A percentile compares a stretch with the other conserved stretches of the same genome.
These are phyloP conservation scores for Exserohilum rostratum DNA, from an alignment of 2,329 filamentous ascomycete species.

Conservation along the genomic window DNA sequence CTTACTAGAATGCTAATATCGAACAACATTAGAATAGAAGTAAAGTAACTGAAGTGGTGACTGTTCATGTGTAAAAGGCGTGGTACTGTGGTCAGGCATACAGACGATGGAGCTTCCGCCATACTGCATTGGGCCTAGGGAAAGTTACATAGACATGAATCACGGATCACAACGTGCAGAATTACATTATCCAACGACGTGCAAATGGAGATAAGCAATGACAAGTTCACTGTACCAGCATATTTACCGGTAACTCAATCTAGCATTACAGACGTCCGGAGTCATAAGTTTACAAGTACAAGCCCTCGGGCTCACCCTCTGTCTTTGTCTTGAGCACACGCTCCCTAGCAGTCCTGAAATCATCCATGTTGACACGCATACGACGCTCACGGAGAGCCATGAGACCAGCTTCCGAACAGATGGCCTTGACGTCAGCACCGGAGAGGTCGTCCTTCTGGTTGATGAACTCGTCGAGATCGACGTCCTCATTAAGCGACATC, in stretches of 20 bases:
- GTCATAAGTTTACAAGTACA: conserved; percentile 79
- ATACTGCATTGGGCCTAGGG: too few species aligned
- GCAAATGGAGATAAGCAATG: neutral
- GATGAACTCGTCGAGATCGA: conserved; percentile 99
- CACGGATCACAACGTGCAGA: neutral
- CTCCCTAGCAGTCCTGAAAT: conserved; percentile 91
- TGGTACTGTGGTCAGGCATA: too few species aligned
- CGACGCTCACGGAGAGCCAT: conserved; percentile 91
- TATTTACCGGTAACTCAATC: conserved; percentile 16
- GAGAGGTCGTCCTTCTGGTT: conserved; percentile 97
- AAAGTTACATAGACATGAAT: neutral
- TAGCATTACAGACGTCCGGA: conserved; percentile 7
- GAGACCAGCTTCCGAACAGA: conserved; percentile 95
- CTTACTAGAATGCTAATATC: neutral
- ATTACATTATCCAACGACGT: neutral
- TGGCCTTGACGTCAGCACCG: conserved; percentile 97
- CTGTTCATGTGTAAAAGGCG: neutral
- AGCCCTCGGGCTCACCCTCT: conserved; percentile 94
- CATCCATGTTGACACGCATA: conserved; percentile 99
- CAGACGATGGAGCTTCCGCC: too few species aligned
- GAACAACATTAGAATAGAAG: neutral
- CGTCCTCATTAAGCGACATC: conserved; percentile 95
- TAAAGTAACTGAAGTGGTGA: neutral
- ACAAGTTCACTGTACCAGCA: conserved; percentile 19
- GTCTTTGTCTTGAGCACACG: conserved; percentile 97